Percentiles rank a stretch among this genome's conserved stretches.
These are phyloP conservation scores for Termitomyces sp. DNA, from an alignment of 768 basidiomycete species.

Conservation along the genomic window DNA sequence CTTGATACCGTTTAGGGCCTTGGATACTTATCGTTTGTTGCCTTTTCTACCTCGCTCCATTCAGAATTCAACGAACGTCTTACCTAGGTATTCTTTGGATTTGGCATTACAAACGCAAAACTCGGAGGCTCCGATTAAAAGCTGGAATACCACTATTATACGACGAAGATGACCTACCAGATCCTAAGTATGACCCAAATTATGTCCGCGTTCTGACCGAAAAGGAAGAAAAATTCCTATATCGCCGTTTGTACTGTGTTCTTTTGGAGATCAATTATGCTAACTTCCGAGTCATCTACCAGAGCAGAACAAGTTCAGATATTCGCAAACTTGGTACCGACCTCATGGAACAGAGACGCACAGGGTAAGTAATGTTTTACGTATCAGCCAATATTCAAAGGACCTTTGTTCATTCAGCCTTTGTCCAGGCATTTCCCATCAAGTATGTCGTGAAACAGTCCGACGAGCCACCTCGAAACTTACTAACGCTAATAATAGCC, in stretches of 20 bases:
- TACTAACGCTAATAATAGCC: constrained; percentile 28
- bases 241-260: constrained; percentile 50
- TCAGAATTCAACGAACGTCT: background rate
- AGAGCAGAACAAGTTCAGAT: constrained; percentile 70
- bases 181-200: constrained; percentile 68
- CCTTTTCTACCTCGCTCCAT: background rate
- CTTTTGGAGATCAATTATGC: background rate
- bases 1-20: constrained; percentile 68
- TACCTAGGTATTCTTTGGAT: constrained; percentile 65
- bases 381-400: background rate
- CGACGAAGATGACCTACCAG: constrained; percentile 78
- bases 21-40: constrained; percentile 71
- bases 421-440: constrained; percentile 62
- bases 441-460: constrained; percentile 33
- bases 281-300: constrained; percentile 4
- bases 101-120: constrained; percentile 67
- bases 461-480: background rate
- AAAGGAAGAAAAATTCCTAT: constrained; percentile 58
- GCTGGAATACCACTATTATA: constrained; percentile 66
- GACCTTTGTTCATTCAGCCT: background rate
- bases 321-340: constrained; percentile 81
- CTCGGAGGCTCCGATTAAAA: constrained; percentile 52
- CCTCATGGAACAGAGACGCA: constrained; percentile 84
- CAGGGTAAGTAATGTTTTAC: constrained; percentile 39
- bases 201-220: constrained; percentile 70